Base-by-base conservation (phyloP, 2,329 filamentous ascomycete genomes). In the Colletotrichum lindemuthianum region DNA sequence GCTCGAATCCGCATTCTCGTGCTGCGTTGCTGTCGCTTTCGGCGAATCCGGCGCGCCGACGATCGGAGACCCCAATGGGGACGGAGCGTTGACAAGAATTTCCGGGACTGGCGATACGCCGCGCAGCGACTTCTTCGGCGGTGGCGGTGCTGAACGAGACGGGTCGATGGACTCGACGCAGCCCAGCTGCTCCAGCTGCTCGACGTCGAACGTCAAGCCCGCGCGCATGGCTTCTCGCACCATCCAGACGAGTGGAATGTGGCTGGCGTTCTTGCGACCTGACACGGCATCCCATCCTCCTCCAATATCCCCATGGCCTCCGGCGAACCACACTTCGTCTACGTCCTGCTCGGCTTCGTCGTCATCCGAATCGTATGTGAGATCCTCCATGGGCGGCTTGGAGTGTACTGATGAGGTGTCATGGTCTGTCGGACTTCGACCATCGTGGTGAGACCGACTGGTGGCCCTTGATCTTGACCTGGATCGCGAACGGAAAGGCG, bases 281-380 rank as follows among this genome's bases (percentile, higher is more conserved):
- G 79, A 74, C 0, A 86, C 77, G 4, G 84, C 78, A 53, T 86
- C 85, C 91, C 91, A 93, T 0, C 92, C 92, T 9, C 92, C 92
- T 1, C 92, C 92, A 36, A 94, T 88, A 67, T 95, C 92, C 2
- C 87, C 92, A 67, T 96, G 92, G 10, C 89, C 88, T 8, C 92
- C 92, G 0, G 91, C 83, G 70, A 96, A 96, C 90, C 90, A 92
- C 1, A 95, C 85, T 71, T 96, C 92, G 64, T 92, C 86, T 51
- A 95, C 90, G 69, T 95, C 90, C 71, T 94, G 91, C 1, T 83
- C 81, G 0, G 75, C 77, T 2, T 82, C 81, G 24, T 65, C 80
- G 8, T 24, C 24, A 24, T 82, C 78, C 0, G 79, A 80, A 8
- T 79, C 79, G 6, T 81, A 78, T 0, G 80, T 78, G n/a, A 65